phyloP scores from a whole-genome alignment of 768 basidiomycete genomes.

The Kwoniella bestiolae region DNA sequence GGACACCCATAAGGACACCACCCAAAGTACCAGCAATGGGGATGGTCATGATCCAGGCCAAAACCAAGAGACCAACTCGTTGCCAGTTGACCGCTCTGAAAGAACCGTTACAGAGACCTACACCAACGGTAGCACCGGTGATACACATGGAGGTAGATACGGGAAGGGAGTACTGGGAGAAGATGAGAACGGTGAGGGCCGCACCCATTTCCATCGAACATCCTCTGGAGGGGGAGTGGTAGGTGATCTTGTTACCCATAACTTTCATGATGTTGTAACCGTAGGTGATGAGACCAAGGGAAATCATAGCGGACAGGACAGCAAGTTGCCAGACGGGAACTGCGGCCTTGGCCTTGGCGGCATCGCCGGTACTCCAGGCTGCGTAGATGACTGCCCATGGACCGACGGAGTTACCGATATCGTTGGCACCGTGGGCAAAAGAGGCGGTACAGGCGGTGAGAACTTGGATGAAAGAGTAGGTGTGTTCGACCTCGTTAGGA shows the following conservation, averaged over 20 bases:
- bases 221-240: slow-evolving; percentile 60
- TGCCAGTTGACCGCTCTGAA: slow-evolving; percentile 40
- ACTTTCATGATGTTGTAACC: slow-evolving; percentile 60
- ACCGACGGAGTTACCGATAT: slow-evolving; percentile 57
- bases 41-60: slow-evolving; percentile 40
- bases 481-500: slow-evolving; percentile 59
- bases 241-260: slow-evolving; percentile 59
- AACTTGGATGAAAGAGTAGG: slow-evolving; percentile 60
- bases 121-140: slow-evolving; percentile 51
- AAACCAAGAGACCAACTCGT: slow-evolving; percentile 35
- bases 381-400: slow-evolving; percentile 59
- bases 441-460: slow-evolving; percentile 60
- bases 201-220: slow-evolving; percentile 61
- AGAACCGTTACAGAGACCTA: slow-evolving; percentile 45
- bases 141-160: slow-evolving; percentile 54
- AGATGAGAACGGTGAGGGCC: slow-evolving; percentile 60
- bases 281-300: slow-evolving; percentile 49
- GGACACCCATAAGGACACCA: slow-evolving; percentile 47
- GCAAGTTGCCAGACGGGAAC: slow-evolving; percentile 59
- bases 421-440: slow-evolving; percentile 61
- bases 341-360: slow-evolving; percentile 47
- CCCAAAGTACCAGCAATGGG: slow-evolving; percentile 50
- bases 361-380: slow-evolving; percentile 56
- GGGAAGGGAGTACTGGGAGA: slow-evolving; percentile 57
- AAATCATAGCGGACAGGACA: slow-evolving; percentile 50